Conservation (phyloP, 345 rosid genomes). For the Mercurialis annua region DNA sequence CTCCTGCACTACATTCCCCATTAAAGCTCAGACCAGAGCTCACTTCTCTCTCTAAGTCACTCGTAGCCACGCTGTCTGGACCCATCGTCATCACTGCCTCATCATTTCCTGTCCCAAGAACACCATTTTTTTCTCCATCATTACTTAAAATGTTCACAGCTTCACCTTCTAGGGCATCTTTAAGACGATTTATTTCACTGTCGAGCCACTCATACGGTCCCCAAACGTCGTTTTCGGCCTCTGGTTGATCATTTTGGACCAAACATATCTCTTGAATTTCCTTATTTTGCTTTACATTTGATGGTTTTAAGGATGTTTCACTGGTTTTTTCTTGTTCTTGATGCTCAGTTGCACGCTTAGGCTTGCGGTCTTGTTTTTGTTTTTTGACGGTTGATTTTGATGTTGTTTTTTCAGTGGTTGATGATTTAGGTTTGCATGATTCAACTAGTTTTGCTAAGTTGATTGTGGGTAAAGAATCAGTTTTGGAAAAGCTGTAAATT, state of each 20-base stretch:
- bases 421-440: constrained; percentile 11
- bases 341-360: constrained; percentile 1
- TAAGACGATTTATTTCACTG: constrained; percentile 55
- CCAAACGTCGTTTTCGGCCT: constrained; percentile 27
- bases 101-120: not conserved
- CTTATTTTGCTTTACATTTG: not conserved
- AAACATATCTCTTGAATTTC: not conserved
- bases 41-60: constrained; percentile 23
- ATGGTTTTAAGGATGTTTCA: not conserved
- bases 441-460: constrained; percentile 17
- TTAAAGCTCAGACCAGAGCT: constrained; percentile 30
- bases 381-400: constrained; percentile 44
- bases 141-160: not conserved
- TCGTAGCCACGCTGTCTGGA: constrained; percentile 15
- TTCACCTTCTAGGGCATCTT: constrained; percentile 19
- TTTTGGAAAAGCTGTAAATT: constrained; percentile 38
- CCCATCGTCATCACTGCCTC: constrained; percentile 1
- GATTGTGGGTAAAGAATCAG: not conserved
- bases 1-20: constrained; percentile 23
- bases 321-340: constrained; percentile 4
- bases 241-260: not conserved
- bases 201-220: constrained; percentile 75
- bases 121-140: constrained; percentile 25
- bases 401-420: constrained; percentile 32
- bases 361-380: constrained; percentile 25